A percentile compares a stretch with the other conserved stretches of the same genome.
Evolutionary conservation across 768 basidiomycete genomes (phyloP).

Genomic region (Suillus variegatus): DNA sequence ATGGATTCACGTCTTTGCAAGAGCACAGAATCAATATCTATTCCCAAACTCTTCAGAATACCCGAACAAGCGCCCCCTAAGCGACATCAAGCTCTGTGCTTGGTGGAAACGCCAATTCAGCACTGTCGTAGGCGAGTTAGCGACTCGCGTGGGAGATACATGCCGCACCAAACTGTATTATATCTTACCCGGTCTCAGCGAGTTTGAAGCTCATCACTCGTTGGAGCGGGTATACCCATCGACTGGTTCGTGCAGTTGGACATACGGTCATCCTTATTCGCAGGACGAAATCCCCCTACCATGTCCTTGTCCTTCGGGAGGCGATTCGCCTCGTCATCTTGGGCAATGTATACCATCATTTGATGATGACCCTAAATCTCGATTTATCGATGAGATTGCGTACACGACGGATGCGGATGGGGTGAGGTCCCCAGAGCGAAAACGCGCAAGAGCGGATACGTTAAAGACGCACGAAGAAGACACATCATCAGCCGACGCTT

Average conservation of each 20-base stretch:
- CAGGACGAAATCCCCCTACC: constrained; percentile 41
- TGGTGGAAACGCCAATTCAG: constrained; percentile 91
- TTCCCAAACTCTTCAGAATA: constrained; percentile 86
- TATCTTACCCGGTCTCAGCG: constrained; percentile 68
- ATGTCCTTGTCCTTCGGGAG: constrained; percentile 50
- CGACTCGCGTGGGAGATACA: constrained; percentile 8
- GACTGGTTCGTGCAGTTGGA: constrained; percentile 46
- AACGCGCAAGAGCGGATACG: constrained; percentile 46
- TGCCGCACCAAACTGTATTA: constrained; percentile 46
- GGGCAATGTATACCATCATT: constrained; percentile 85
- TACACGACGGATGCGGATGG: constrained; percentile 62
- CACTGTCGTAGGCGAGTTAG: constrained; percentile 49
- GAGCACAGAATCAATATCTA: constrained; percentile 88
- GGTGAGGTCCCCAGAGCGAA: constrained; percentile 60
- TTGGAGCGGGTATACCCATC: constrained; percentile 42
- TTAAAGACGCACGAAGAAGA: constrained; percentile 23
- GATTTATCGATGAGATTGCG: constrained; percentile 91
- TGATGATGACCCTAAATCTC: constrained; percentile 95
- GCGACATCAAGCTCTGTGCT: constrained; percentile 77
- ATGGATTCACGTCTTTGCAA: constrained; percentile 88
- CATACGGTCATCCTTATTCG: constrained; percentile 79
- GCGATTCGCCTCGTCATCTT: constrained; percentile 35
- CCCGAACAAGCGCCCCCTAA: constrained; percentile 67
- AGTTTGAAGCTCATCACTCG: constrained; percentile 64
- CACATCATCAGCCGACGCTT: constrained; percentile 23